Conservation (phyloP, 2,329 filamentous ascomycete genomes). For the Sporothrix sp. region DNA sequence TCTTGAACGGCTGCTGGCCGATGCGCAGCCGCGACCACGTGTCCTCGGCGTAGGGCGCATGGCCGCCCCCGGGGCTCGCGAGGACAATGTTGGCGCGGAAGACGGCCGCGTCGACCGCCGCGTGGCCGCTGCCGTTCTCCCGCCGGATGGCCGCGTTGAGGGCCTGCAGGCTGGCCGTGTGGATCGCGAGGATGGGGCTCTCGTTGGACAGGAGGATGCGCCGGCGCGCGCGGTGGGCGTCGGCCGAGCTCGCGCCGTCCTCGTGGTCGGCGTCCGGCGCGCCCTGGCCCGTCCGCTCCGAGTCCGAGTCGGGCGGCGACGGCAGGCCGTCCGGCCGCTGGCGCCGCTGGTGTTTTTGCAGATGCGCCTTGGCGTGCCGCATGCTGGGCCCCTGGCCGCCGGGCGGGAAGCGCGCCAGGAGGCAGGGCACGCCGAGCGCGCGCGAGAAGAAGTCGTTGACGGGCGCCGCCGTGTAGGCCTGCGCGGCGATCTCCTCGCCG, state of each 20-base stretch:
- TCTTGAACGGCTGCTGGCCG: slow-evolving; percentile 52
- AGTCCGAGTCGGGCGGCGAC: slow-evolving; percentile 49
- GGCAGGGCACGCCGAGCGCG: slow-evolving; percentile 67
- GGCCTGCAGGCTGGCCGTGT: slow-evolving; percentile 65
- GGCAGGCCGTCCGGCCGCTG: slow-evolving; percentile 32
- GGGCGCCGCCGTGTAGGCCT: slow-evolving; percentile 55
- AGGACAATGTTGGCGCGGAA: slow-evolving; percentile 88
- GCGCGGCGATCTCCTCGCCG: slow-evolving; percentile 64
- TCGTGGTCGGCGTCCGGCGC: neutral
- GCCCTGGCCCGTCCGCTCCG: slow-evolving; percentile 28
- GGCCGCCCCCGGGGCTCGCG: slow-evolving; percentile 24
- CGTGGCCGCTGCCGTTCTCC: slow-evolving; percentile 40
- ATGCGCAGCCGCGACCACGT: slow-evolving; percentile 61
- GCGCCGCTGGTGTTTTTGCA: slow-evolving; percentile 46
- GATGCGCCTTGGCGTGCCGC: slow-evolving; percentile 62
- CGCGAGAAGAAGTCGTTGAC: slow-evolving; percentile 71
- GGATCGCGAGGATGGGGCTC: slow-evolving; percentile 81
- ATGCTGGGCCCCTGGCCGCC: slow-evolving; percentile 48
- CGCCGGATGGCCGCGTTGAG: slow-evolving; percentile 63
- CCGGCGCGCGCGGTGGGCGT: slow-evolving; percentile 22
- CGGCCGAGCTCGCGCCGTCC: too few relatives aligned
- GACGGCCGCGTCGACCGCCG: slow-evolving; percentile 55
- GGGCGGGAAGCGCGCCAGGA: slow-evolving; percentile 73
- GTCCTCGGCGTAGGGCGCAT: slow-evolving; percentile 64
- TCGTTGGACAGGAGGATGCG: slow-evolving; percentile 83